phyloP scores from a whole-genome alignment of 768 basidiomycete genomes.

The Suillus ampliporus region DNA sequence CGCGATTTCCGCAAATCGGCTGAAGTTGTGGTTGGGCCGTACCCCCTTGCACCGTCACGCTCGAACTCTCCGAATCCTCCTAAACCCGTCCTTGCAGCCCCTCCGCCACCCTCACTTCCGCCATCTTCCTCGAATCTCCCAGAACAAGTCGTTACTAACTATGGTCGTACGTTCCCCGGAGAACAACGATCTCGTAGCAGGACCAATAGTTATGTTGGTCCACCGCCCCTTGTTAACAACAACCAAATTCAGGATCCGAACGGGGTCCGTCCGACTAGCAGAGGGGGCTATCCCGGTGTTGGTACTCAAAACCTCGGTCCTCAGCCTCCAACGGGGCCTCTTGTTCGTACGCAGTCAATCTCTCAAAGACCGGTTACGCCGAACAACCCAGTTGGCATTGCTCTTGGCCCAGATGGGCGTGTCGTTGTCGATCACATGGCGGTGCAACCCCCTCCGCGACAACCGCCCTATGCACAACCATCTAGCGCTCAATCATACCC shows the following conservation, averaged over 20 bases:
- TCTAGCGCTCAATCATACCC: conserved; percentile 23
- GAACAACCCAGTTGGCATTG: conserved; percentile 82
- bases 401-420: conserved; percentile 77
- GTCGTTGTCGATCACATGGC: conserved; percentile 86
- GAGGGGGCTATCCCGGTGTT: conserved; percentile 79
- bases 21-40: conserved; percentile 77
- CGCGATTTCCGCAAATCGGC: conserved; percentile 80
- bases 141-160: conserved; percentile 74
- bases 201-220: conserved; percentile 51
- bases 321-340: conserved; percentile 50
- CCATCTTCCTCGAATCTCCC: conserved; percentile 54
- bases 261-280: conserved; percentile 58
- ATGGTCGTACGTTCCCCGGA: conserved; percentile 87
- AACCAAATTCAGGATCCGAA: conserved; percentile 43
- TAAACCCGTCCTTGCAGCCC: conserved; percentile 78
- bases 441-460: conserved; percentile 51
- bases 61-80: conserved; percentile 77
- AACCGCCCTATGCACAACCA: conserved; percentile 17
- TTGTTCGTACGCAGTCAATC: conserved; percentile 27
- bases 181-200: conserved; percentile 70
- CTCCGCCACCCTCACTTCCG: conserved; percentile 46
- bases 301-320: conserved; percentile 73
- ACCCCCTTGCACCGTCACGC: conserved; percentile 69
- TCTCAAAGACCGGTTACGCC: conserved; percentile 63
- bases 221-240: conserved; percentile 36